Evolutionary conservation across 495 filamentous ascomycete species (phyloP).

Genomic region (Pyrenopolyporus hunteri): DNA sequence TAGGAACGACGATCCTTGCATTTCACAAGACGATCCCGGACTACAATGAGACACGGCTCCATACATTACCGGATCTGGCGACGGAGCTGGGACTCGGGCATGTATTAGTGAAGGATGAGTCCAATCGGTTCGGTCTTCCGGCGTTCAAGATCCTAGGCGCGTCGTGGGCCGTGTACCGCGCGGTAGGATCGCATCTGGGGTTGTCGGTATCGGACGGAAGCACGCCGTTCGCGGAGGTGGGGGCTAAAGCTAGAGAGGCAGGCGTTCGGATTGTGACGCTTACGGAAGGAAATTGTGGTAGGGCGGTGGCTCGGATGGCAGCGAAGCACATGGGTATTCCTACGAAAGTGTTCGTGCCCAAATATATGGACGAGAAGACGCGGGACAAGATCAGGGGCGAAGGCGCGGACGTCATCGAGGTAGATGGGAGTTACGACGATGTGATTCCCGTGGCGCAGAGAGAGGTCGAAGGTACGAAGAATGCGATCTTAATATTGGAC

Average conservation of each 20-base stretch:
- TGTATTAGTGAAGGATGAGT: constrained; percentile 65
- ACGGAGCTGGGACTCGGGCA: constrained; percentile 57
- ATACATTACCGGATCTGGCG: constrained; percentile 57
- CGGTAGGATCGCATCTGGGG: constrained; percentile 52
- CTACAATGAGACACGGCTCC: constrained; percentile 58
- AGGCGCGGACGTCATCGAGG: constrained; percentile 57
- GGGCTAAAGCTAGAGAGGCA: constrained; percentile 39
- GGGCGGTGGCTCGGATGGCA: constrained; percentile 69
- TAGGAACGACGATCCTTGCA: constrained; percentile 18
- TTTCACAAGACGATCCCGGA: constrained; percentile 60
- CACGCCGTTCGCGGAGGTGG: constrained; percentile 44
- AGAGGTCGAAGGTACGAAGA: constrained; percentile 40
- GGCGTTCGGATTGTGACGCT: constrained; percentile 56
- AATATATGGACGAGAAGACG: constrained; percentile 59
- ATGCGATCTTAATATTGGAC: constrained; percentile 65
- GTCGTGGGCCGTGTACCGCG: constrained; percentile 67
- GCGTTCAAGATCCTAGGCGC: constrained; percentile 79
- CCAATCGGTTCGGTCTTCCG: constrained; percentile 62
- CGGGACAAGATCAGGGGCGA: constrained; percentile 59
- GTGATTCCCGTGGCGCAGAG: constrained; percentile 54
- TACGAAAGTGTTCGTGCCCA: constrained; percentile 62
- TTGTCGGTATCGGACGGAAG: constrained; percentile 44
- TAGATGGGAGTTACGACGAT: constrained; percentile 64
- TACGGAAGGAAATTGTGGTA: constrained; percentile 73
- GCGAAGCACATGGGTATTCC: constrained; percentile 54